Evolutionary conservation across 2,329 filamentous ascomycete species (phyloP).

Genomic region (Fusarium zealandicum): DNA sequence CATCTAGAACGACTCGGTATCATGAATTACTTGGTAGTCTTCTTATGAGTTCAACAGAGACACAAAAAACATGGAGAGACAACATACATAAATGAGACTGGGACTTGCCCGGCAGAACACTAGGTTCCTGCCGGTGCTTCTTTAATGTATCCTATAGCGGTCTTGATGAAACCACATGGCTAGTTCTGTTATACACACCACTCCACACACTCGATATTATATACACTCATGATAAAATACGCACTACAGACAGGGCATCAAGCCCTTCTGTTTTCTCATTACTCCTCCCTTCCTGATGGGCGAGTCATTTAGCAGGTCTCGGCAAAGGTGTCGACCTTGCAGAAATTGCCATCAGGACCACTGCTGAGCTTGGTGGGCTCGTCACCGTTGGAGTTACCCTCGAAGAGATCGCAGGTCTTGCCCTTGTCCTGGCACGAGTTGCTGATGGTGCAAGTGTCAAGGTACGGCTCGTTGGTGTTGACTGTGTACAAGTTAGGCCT

Average conservation of each 20-base stretch:
- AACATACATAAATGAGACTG: too few relatives aligned
- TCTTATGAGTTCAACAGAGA: too few relatives aligned
- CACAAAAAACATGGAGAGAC: too few relatives aligned
- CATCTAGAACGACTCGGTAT: too few relatives aligned
- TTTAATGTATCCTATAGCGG: neutral
- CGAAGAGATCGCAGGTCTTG: conserved; percentile 32
- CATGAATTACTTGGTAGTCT: too few relatives aligned
- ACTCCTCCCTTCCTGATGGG: neutral
- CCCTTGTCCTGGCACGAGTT: conserved; percentile 33
- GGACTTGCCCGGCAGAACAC: neutral
- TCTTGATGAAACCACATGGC: neutral
- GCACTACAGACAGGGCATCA: neutral
- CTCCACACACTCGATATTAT: conserved; percentile 3
- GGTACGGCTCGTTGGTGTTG: conserved; percentile 34
- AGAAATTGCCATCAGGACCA: conserved; percentile 30
- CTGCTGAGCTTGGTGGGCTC: conserved; percentile 33
- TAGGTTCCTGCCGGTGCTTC: neutral
- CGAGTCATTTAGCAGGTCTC: conserved; percentile 20
- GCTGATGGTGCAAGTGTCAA: conserved; percentile 36
- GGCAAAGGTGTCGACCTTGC: conserved; percentile 20
- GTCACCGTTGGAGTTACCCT: conserved; percentile 26
- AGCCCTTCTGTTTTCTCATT: neutral
- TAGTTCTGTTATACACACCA: neutral
- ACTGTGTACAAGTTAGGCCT: conserved; percentile 6
- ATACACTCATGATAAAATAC: conserved; percentile 4